These are phyloP conservation scores for Ophiobolus disseminans DNA, from an alignment of 2,329 filamentous ascomycete genomes.

Conservation along the genomic window DNA sequence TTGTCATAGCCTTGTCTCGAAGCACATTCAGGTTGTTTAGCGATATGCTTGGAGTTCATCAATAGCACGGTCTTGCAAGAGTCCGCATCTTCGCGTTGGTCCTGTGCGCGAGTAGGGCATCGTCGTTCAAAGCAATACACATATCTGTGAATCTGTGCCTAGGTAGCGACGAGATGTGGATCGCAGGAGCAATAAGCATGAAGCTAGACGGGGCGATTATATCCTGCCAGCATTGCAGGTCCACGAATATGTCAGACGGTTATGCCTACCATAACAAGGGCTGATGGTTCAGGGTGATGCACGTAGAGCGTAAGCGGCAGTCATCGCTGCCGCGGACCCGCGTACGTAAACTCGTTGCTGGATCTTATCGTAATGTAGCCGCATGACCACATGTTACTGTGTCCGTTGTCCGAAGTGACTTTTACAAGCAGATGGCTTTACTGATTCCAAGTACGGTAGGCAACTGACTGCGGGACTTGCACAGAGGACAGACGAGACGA, in stretches of 20 bases:
- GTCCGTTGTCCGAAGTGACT: background rate
- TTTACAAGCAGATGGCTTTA: too few species aligned
- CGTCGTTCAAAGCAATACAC: too few species aligned
- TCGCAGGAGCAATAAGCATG: slow-evolving; percentile 20
- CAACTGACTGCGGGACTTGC: too few species aligned
- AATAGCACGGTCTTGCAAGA: too few species aligned
- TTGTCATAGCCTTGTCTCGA: background rate
- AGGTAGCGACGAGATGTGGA: background rate
- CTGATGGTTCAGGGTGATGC: slow-evolving; percentile 16
- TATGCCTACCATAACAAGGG: slow-evolving; percentile 11
- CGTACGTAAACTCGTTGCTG: slow-evolving; percentile 23
- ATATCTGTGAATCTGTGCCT: too few species aligned
- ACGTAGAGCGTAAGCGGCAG: slow-evolving; percentile 36
- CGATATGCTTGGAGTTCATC: too few species aligned
- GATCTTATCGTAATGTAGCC: slow-evolving; percentile 8
- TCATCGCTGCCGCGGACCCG: slow-evolving; percentile 24
- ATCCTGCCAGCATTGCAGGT: background rate
- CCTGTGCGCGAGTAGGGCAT: too few species aligned
- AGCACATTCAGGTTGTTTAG: background rate
- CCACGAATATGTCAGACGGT: slow-evolving; percentile 28
- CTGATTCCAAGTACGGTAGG: too few species aligned
- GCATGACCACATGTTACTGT: background rate
- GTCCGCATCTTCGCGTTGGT: too few species aligned
- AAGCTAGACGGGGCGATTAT: background rate
- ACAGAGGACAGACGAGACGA: too few species aligned